These are phyloP conservation scores for Naganishia cerealis DNA, from an alignment of 1,284 basidiomycete genomes.

Conservation along the genomic window DNA sequence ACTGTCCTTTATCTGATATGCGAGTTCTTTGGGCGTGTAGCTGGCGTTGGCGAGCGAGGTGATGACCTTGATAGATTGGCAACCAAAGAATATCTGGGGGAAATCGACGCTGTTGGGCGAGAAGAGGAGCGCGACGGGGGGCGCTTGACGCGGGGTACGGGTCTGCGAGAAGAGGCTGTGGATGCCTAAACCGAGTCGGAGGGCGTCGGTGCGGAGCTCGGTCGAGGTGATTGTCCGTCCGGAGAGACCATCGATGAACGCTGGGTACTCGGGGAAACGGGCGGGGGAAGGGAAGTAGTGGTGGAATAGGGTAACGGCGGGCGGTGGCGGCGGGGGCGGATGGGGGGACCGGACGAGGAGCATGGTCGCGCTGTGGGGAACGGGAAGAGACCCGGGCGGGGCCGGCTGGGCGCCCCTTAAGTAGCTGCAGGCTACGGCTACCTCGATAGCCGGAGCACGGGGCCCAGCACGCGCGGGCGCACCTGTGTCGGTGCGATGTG, in stretches of 20 bases:
- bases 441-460: no score
- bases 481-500: no score
- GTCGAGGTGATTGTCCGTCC: conserved; percentile 23
- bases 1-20: conserved; percentile 57
- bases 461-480: no score
- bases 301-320: conserved; percentile 7
- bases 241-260: conserved; percentile 30
- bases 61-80: conserved; percentile 49
- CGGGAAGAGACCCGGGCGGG: not conserved
- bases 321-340: not conserved
- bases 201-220: conserved; percentile 27
- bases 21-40: conserved; percentile 48
- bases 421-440: no score
- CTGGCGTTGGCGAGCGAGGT: conserved; percentile 49
- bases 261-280: conserved; percentile 21
- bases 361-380: not conserved
- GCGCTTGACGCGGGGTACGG: not conserved
- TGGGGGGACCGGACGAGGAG: conserved; percentile 10
- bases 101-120: conserved; percentile 64
- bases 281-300: conserved; percentile 10
- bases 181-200: conserved; percentile 27
- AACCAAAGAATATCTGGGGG: conserved; percentile 64
- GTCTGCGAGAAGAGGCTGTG: not conserved
- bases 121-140: conserved; percentile 39
- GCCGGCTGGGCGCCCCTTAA: not conserved